Base-by-base conservation (phyloP, 345 rosid species). In the Salix dunnii region DNA sequence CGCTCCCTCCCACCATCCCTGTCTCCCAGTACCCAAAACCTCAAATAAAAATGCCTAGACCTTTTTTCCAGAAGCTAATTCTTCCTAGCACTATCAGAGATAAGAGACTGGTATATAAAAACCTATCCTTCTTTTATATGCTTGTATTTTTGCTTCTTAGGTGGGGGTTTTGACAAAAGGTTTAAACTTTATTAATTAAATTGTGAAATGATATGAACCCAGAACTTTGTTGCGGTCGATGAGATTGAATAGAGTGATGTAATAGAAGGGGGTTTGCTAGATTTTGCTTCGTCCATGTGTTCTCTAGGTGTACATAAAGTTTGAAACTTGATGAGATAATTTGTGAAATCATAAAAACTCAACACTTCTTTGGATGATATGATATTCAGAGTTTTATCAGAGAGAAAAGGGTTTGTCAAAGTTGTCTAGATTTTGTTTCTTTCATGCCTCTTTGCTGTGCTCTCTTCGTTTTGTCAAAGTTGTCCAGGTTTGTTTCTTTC, bases 21-120 rank as follows among this genome's bases (percentile, higher is more conserved):
- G 30, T n/a, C 71, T 21, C 28, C 40, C 72, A 28, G 7, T 20
- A 16, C 4, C 35, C 42, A 67, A 38, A 21, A 68, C 14, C 51
- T 35, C 21, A 14, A 72, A 43, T 10, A 40, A 7, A 38, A 68
- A 89, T 92, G 97, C 93, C 92, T 61, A 89, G 89, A 78, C 97
- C 97, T 81, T 86, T 80, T 85, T 94, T 94, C 76, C 88, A 91
- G 82, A 94, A 87, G 90, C 80, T 86, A 79, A 87, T 94, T 72
- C 87, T 90, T 82, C 73, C 90, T 73, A 84, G 88, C 71, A 85
- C 94, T 79, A 79, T 92, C 72, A 91, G 86, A 36, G 92, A 91
- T 40, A 89, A 82, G 77, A 88, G 85, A 73, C 86, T 94, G 93
- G 96, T 92, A 87, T 25, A 75, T 73, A n/a, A 60, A 35, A 68